Base-by-base conservation (phyloP, 1,284 basidiomycete species). In the Ustilago loliicola region DNA sequence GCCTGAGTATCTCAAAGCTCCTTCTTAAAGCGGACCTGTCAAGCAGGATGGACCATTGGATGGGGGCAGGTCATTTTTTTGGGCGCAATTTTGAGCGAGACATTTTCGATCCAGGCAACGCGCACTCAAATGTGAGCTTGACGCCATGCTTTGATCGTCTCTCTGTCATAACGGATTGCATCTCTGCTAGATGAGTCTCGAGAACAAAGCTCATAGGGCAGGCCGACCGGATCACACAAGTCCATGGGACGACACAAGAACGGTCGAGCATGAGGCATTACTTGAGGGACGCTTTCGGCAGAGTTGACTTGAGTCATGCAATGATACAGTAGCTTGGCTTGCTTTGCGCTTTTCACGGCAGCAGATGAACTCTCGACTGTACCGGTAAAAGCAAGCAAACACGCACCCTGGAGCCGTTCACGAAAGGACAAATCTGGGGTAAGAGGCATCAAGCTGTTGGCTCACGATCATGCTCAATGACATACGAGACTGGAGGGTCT, bases 1-100 rank as follows among this genome's bases (percentile, higher is more conserved):
- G 25, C 48, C 13, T 29, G 48, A 29, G 9, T 13, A 50, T 25
- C 11, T 15, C 15, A 4, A n/a, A n/a, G 11, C 23, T 17, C 48
- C 25, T 50, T 13, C 48, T 25, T 27, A 29, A 50, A 15, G 15
- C 23, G 27, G 15, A 50, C 4, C 27, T 4, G 15, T 27, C 25
- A 27, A 50, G 15, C 13, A 21, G 25, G 2, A 19, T 17, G 19
- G 23, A 17, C 29, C 47, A n/a, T 51, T 52, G 23, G 54, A 64
- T 57, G 54, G 32, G n/a, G 34, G 38, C 15, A 57, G 38, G 36
- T 57, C 62, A 56, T 4, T 48, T 40, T n/a, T 56, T 54, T 56
- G 40, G 61, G 61, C 61, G 61, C 52, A 56, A 53, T 59, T 57
- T 57, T 27, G 34, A n/a, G 29, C 40, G 13, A 45, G 55, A 40